Evolutionary conservation across 163 green algal genomes (phyloP).

Genomic region (Coccomyxa subellipsoidea): DNA sequence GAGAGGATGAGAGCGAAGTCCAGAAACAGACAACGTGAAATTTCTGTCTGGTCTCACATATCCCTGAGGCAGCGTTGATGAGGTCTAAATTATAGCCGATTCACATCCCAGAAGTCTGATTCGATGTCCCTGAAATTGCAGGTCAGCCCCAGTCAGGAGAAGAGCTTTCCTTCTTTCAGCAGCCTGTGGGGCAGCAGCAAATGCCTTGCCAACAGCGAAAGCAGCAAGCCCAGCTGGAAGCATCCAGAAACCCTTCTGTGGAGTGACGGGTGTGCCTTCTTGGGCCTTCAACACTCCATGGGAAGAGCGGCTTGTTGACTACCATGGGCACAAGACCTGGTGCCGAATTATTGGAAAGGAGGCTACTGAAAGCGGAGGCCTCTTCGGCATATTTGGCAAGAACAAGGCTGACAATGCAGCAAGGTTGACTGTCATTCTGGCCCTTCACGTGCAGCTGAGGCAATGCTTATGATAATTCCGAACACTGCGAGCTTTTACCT

Average conservation of each 20-base stretch:
- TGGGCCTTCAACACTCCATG: conserved; percentile 12
- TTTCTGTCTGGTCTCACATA: too few relatives aligned
- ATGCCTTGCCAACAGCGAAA: background rate
- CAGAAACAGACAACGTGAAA: too few relatives aligned
- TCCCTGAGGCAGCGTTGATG: too few relatives aligned
- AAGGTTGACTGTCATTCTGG: background rate
- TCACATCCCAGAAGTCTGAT: too few relatives aligned
- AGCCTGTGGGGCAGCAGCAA: background rate
- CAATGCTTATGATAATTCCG: background rate
- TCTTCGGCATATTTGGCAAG: conserved; percentile 11
- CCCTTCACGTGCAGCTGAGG: background rate
- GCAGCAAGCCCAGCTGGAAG: background rate
- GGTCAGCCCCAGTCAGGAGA: background rate
- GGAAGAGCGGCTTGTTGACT: conserved; percentile 8
- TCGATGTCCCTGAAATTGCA: background rate
- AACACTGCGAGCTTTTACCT: too few relatives aligned
- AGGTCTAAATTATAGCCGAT: too few relatives aligned
- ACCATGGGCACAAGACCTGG: conserved; percentile 7
- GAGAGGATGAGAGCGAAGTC: too few relatives aligned
- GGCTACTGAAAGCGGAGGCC: background rate
- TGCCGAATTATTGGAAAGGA: background rate
- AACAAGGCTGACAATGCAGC: background rate
- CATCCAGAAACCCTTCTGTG: background rate
- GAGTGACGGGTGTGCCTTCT: background rate
- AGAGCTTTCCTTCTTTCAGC: background rate